These are phyloP conservation scores for Lactarius sanguifluus DNA, from an alignment of 768 basidiomycete genomes.

Conservation along the genomic window DNA sequence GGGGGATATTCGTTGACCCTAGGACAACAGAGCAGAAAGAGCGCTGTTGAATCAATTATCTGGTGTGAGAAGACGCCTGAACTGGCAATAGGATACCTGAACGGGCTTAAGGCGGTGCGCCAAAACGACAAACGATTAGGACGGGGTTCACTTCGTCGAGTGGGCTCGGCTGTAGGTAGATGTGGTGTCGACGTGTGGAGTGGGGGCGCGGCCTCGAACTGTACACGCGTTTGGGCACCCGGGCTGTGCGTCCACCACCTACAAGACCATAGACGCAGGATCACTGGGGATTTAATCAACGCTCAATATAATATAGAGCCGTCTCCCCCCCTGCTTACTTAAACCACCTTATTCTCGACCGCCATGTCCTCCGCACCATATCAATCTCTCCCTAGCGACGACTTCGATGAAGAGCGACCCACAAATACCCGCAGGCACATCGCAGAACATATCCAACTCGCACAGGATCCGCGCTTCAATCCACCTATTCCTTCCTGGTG, in stretches of 20 bases:
- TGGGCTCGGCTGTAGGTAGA: background rate
- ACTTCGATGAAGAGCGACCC: slow-evolving; percentile 12
- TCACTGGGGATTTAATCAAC: background rate
- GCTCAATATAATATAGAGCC: no score
- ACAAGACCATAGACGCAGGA: background rate
- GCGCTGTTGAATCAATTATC: background rate
- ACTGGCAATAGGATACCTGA: background rate
- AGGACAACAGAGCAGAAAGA: background rate
- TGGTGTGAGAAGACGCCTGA: background rate
- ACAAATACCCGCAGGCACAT: slow-evolving; percentile 4
- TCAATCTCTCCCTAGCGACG: slow-evolving; percentile 27
- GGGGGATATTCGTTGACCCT: background rate
- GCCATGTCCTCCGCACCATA: slow-evolving; percentile 26
- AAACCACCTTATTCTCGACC: slow-evolving; percentile 6
- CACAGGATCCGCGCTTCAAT: slow-evolving; percentile 48
- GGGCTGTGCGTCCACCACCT: background rate
- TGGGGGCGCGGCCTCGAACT: background rate
- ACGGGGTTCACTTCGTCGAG: slow-evolving; percentile 4
- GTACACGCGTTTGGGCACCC: background rate
- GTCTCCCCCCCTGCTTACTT: slow-evolving; percentile 6
- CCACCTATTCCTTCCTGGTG: slow-evolving; percentile 50
- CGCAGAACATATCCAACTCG: slow-evolving; percentile 21
- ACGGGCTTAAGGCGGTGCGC: background rate
- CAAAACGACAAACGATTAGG: background rate
- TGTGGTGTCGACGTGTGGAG: background rate